These are phyloP conservation scores for Apiospora kogelbergensis DNA, from an alignment of 2,329 filamentous ascomycete species.

Conservation along the genomic window DNA sequence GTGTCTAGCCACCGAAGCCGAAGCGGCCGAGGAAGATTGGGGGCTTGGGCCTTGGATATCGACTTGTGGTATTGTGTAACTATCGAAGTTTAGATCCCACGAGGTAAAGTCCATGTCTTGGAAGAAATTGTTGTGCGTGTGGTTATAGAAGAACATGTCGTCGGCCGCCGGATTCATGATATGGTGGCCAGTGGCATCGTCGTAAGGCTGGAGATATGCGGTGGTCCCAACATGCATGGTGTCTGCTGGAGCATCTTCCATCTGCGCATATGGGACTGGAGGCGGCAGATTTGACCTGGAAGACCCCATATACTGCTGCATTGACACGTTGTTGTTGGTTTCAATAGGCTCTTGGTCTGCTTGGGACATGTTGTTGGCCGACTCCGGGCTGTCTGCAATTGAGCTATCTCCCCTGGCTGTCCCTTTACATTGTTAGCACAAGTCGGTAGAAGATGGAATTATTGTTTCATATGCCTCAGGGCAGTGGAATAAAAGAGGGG, in stretches of 20 bases:
- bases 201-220: background rate
- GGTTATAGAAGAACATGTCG: slow-evolving; percentile 28
- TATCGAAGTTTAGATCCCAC: slow-evolving; percentile 33
- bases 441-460: background rate
- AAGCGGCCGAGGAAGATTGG: slow-evolving; percentile 24
- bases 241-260: slow-evolving; percentile 13
- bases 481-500: background rate
- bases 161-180: slow-evolving; percentile 5
- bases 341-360: background rate
- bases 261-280: background rate
- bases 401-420: background rate
- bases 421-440: background rate
- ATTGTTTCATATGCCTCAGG: background rate
- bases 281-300: background rate
- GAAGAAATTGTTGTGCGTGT: slow-evolving; percentile 25
- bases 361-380: background rate
- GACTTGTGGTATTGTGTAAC: slow-evolving; percentile 27
- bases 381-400: background rate
- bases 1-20: slow-evolving; percentile 20
- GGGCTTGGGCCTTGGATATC: slow-evolving; percentile 28
- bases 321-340: background rate
- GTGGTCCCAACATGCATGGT: background rate
- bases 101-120: slow-evolving; percentile 33
- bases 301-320: background rate
- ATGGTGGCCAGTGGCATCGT: background rate